phyloP scores from a whole-genome alignment of 1,284 basidiomycete species.

The Apiotrichum laibachii region DNA sequence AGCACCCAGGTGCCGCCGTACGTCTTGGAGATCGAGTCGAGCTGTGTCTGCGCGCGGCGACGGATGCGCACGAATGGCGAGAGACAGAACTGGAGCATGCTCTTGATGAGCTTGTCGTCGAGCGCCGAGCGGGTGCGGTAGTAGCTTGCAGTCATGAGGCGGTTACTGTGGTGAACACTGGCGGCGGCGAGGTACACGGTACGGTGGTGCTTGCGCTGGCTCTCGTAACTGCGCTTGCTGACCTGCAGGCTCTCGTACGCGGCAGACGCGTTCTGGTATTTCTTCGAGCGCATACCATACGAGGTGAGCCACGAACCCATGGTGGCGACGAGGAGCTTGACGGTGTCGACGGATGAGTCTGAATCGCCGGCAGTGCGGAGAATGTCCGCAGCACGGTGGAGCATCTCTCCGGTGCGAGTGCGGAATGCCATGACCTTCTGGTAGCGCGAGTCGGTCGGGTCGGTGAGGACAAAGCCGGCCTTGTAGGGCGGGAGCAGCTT shows the following conservation, averaged over 20 bases:
- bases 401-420: constrained; percentile 64
- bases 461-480: constrained; percentile 71
- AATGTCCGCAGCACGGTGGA: constrained; percentile 68
- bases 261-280: constrained; percentile 35
- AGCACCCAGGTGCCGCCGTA: constrained; percentile 78
- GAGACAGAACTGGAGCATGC: constrained; percentile 78
- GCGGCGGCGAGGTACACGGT: constrained; percentile 40
- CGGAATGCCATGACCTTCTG: constrained; percentile 64
- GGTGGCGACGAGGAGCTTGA: constrained; percentile 57
- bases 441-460: constrained; percentile 73
- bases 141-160: constrained; percentile 52
- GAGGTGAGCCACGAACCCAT: constrained; percentile 45
- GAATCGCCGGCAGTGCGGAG: constrained; percentile 66
- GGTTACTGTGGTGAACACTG: constrained; percentile 43
- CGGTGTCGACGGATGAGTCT: constrained; percentile 91
- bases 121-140: constrained; percentile 76
- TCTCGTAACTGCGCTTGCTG: constrained; percentile 45
- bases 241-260: constrained; percentile 37
- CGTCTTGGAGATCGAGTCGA: constrained; percentile 57
- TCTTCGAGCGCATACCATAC: constrained; percentile 47
- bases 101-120: constrained; percentile 73
- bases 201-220: constrained; percentile 45
- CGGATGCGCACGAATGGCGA: constrained; percentile 73
- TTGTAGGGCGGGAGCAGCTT: constrained; percentile 63
- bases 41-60: constrained; percentile 36